A percentile compares a stretch with the other conserved stretches of the same genome.
phyloP scores from a whole-genome alignment of 2,329 filamentous ascomycete genomes.

The Alternaria hordeiaustralica region DNA sequence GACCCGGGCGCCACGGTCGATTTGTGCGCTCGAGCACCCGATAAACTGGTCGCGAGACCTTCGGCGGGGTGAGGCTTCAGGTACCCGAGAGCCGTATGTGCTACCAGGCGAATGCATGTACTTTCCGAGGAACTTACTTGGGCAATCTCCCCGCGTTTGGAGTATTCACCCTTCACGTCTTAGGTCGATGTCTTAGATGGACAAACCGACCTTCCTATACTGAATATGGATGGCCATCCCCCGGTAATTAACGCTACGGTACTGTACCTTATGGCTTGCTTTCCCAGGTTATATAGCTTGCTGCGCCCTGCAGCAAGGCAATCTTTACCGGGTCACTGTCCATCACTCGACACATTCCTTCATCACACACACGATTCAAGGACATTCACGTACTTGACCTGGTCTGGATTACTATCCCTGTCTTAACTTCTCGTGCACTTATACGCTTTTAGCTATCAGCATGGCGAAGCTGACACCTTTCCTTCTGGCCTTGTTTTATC shows the following conservation, averaged over 20 bases:
- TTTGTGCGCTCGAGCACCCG: conserved; percentile 8
- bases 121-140: conserved; percentile 25
- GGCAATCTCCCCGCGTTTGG: conserved; percentile 30
- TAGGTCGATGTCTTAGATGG: conserved; percentile 28
- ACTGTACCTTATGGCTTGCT: conserved; percentile 8
- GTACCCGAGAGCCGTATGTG: conserved; percentile 22
- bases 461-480: conserved; percentile 38
- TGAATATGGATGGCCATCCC: conserved; percentile 22
- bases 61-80: conserved; percentile 18
- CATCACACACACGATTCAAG: conserved; percentile 13
- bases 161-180: conserved; percentile 25
- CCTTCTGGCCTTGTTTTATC: conserved; percentile 33
- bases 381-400: conserved; percentile 10
- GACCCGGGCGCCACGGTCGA: neutral
- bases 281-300: conserved; percentile 31
- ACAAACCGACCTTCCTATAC: conserved; percentile 34
- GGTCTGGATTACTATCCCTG: conserved; percentile 21
- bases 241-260: conserved; percentile 26
- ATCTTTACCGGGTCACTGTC: conserved; percentile 24
- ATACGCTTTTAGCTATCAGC: neutral
- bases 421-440: conserved; percentile 19
- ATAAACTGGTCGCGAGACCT: conserved; percentile 9
- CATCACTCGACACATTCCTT: conserved; percentile 44
- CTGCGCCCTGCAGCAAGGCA: conserved; percentile 15
- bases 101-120: conserved; percentile 33